These are phyloP conservation scores for Colletotrichum limetticola DNA, from an alignment of 2,329 filamentous ascomycete species.

Conservation along the genomic window DNA sequence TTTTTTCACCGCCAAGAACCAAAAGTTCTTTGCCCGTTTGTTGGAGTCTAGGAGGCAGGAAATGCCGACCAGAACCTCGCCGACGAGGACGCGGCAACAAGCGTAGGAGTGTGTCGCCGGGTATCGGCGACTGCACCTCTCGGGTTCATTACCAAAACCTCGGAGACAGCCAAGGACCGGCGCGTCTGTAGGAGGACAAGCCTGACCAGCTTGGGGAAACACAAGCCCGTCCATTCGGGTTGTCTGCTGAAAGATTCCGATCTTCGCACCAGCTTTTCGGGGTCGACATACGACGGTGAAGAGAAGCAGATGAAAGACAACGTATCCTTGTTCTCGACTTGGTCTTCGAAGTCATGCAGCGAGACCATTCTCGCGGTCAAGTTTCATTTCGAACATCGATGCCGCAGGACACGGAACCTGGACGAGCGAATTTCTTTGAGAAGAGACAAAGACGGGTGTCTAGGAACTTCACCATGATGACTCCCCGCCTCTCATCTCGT, in stretches of 20 bases:
- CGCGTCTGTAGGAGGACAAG: background rate
- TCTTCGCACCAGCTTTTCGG: background rate
- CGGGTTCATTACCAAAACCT: constrained; percentile 12
- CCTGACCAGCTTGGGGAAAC: background rate
- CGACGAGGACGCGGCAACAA: background rate
- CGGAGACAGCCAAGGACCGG: constrained; percentile 12
- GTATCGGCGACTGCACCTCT: background rate
- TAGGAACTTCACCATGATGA: background rate
- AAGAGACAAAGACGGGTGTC: background rate
- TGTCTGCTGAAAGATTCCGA: background rate
- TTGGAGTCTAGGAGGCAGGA: background rate
- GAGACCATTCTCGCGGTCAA: background rate
- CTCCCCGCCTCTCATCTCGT: background rate
- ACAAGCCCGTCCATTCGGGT: background rate
- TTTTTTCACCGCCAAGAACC: background rate
- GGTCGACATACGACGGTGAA: background rate
- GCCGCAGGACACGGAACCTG: background rate
- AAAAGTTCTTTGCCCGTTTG: background rate
- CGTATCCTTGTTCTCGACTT: background rate
- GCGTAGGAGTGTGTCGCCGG: background rate
- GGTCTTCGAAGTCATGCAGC: background rate
- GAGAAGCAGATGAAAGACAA: background rate
- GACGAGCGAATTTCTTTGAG: background rate
- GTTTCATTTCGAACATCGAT: background rate
- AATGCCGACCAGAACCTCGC: background rate